Conservation (phyloP, 2,329 filamentous ascomycete species). For the Hymenoscyphus occultus region DNA sequence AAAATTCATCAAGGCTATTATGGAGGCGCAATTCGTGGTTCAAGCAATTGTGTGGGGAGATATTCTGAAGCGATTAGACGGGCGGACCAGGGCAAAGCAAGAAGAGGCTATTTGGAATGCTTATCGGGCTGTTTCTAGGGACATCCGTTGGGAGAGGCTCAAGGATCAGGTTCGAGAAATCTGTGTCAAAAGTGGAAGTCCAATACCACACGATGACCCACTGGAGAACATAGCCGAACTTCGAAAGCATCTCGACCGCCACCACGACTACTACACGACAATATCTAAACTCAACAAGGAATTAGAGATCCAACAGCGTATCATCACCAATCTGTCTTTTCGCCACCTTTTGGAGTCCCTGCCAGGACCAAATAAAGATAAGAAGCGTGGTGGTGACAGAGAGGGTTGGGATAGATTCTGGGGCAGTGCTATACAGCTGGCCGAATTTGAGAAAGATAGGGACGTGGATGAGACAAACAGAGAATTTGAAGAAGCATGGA, state of each 20-base stretch:
- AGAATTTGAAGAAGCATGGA: neutral
- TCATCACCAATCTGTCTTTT: neutral
- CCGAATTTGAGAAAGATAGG: neutral
- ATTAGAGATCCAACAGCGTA: neutral
- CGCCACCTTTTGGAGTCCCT: neutral
- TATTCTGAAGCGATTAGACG: neutral
- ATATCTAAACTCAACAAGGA: neutral
- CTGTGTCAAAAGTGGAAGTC: neutral
- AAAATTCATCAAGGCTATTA: too few species aligned
- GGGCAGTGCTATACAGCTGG: neutral
- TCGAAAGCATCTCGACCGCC: neutral
- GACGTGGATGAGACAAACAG: neutral
- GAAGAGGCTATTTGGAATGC: neutral
- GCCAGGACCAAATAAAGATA: neutral
- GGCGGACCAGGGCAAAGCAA: neutral
- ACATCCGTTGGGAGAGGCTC: neutral
- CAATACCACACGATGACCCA: neutral
- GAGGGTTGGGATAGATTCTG: neutral
- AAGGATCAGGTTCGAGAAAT: neutral
- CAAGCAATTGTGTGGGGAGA: neutral
- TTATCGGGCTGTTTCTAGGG: neutral
- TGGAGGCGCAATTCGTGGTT: neutral
- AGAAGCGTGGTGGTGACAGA: neutral
- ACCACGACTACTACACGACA: neutral
- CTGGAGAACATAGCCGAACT: neutral